A percentile compares a stretch with the other conserved stretches of the same genome.
These are phyloP conservation scores for Pulicaria dysenterica DNA, from an alignment of 129 eudicot species.

Conservation along the genomic window DNA sequence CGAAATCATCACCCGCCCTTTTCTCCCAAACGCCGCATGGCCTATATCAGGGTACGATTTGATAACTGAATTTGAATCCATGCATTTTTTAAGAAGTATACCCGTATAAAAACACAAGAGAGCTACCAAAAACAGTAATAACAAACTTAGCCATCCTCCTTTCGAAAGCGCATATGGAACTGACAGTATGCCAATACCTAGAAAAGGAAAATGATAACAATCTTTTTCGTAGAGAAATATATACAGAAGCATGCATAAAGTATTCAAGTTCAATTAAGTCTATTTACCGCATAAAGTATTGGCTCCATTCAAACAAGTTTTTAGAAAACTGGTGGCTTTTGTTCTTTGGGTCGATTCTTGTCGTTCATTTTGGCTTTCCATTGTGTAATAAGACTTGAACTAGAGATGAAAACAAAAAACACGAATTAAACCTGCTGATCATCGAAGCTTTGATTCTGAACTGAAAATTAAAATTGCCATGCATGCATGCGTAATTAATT, in stretches of 20 bases:
- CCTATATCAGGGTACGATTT: slow-evolving; percentile 67
- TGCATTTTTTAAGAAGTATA: slow-evolving; percentile 47
- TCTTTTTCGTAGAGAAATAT: slow-evolving; percentile 1
- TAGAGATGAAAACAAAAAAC: no score
- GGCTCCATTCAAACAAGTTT: slow-evolving; percentile 69
- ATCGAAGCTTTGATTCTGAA: no score
- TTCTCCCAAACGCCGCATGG: slow-evolving; percentile 56
- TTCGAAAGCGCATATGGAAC: slow-evolving; percentile 57
- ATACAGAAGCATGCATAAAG: slow-evolving; percentile 18
- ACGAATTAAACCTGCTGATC: no score
- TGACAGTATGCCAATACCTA: slow-evolving; percentile 59
- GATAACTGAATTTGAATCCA: slow-evolving; percentile 51
- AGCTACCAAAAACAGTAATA: slow-evolving; percentile 47
- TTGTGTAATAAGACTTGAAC: no score
- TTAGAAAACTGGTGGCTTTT: slow-evolving; percentile 48
- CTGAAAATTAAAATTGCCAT: no score
- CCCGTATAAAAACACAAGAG: slow-evolving; percentile 60
- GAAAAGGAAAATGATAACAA: background rate
- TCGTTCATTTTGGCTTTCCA: no score
- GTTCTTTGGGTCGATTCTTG: slow-evolving; percentile 27
- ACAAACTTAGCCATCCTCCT: slow-evolving; percentile 62
- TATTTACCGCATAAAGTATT: slow-evolving; percentile 56
- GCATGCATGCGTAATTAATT: no score
- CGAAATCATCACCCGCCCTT: slow-evolving; percentile 50
- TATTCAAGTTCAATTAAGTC: background rate